phyloP scores from a whole-genome alignment of 2,329 filamentous ascomycete genomes.

The Dendrostoma leiphaemia region DNA sequence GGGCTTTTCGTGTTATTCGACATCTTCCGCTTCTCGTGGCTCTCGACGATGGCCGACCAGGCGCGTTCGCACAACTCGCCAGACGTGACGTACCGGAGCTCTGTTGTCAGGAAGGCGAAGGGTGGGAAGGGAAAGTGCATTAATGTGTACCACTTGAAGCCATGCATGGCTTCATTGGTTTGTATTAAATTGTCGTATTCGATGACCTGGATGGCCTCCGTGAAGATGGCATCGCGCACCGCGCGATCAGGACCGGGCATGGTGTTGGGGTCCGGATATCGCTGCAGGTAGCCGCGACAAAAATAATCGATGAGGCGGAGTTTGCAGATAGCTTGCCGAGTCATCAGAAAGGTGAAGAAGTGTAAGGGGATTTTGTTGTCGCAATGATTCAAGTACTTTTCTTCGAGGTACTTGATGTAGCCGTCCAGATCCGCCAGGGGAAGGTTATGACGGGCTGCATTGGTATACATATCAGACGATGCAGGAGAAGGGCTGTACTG shows the following conservation, averaged over 20 bases:
- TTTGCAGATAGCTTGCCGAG: conserved; percentile 53
- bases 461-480: conserved; percentile 43
- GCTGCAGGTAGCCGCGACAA: conserved; percentile 40
- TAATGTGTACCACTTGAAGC: conserved; percentile 58
- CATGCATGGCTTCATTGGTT: conserved; percentile 45
- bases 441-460: conserved; percentile 49
- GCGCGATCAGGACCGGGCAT: conserved; percentile 31
- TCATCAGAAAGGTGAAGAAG: conserved; percentile 58
- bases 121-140: conserved; percentile 61
- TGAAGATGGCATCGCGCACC: conserved; percentile 52
- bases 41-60: conserved; percentile 55
- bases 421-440: conserved; percentile 49
- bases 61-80: conserved; percentile 58
- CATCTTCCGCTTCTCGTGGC: conserved; percentile 51
- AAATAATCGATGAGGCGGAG: conserved; percentile 55
- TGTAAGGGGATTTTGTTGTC: conserved; percentile 59
- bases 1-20: conserved; percentile 50
- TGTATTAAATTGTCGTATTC: conserved; percentile 59
- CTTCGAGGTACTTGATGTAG: conserved; percentile 55
- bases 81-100: conserved; percentile 49
- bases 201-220: conserved; percentile 55
- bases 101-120: conserved; percentile 58
- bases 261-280: conserved; percentile 28
- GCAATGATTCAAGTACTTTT: conserved; percentile 53
- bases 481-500: conserved; percentile 33